Base-by-base conservation (phyloP, 768 basidiomycete genomes). In the Suillus weaverae region DNA sequence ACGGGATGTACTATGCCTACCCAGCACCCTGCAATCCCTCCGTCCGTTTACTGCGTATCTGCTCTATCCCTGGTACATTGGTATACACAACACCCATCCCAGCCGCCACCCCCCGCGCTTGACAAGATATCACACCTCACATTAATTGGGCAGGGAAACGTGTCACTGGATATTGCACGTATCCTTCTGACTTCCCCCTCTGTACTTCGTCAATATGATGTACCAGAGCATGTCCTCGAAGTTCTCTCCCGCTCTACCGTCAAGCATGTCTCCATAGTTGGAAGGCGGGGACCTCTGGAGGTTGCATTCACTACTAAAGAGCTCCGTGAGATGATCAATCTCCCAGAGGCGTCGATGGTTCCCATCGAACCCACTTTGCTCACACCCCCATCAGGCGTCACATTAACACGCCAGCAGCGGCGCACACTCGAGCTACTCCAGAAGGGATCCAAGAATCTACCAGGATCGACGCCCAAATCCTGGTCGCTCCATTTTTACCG, bases 281-380 rank as follows among this genome's bases (percentile, higher is more conserved):
- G 87, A 1, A 82, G 97, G 55, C 85, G 97, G 14, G 96, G 97
- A 0, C 94, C 94, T 0, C 83, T 89, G 8, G 90, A 98, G 72
- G 94, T 92, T 2, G 89, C 93, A 0, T 97, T 95, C 72, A 95
- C 95, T 4, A 88, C 90, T 39, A 98, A 98, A 75, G 97, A 99
- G 76, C 82, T 97, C 5, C 82, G 97, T 30, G 97, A 99, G 77
- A 84, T 98, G 81, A 84, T 86, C 68, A 72, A 70, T 16, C 73
- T 93, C 38, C 83, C 85, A 0, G 85, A 88, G 55, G 87, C 87
- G 0, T 80, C 86, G 32, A 88, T 96, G 84, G 76, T 82, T 32
- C 91, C 90, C 8, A 77, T 94, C 11, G 77, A 81, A 4, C 77
- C 81, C 1, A 71, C 75, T 18, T 72, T 87, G 18, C 78, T 89